These are phyloP conservation scores for Chrysanthemum lavandulifolium DNA, from an alignment of 129 eudicot genomes.

Conservation along the genomic window DNA sequence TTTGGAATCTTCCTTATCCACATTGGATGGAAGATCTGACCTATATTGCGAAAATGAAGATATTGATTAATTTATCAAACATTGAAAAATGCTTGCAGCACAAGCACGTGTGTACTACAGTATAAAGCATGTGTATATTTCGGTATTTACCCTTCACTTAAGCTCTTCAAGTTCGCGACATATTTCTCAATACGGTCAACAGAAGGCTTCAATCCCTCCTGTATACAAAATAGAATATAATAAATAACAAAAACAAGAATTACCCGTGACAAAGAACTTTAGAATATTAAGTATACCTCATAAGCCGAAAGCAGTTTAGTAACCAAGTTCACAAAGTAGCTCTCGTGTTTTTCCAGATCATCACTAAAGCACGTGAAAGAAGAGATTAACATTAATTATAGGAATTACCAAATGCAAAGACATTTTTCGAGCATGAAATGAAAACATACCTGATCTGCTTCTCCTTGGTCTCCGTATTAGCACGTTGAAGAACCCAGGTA, in stretches of 20 bases:
- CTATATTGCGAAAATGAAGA: constrained; percentile 30
- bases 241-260: constrained; percentile 1
- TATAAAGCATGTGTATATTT: not conserved
- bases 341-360: constrained; percentile 80
- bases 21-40: constrained; percentile 37
- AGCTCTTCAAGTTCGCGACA: constrained; percentile 74
- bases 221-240: constrained; percentile 25
- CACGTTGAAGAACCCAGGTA: constrained; percentile 83
- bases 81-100: constrained; percentile 12
- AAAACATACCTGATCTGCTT: constrained; percentile 59
- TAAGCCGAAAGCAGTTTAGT: constrained; percentile 68
- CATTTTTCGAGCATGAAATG: constrained; percentile 11
- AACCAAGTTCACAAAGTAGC: constrained; percentile 70
- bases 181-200: constrained; percentile 71
- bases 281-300: constrained; percentile 47
- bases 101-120: not conserved
- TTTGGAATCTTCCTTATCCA: constrained; percentile 50
- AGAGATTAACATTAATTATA: constrained; percentile 17
- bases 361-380: constrained; percentile 45
- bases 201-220: constrained; percentile 77
- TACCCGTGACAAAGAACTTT: not conserved
- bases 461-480: constrained; percentile 68
- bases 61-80: not conserved
- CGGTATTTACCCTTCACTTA: constrained; percentile 57
- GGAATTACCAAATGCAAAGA: not conserved